Percentiles rank a stretch among this genome's conserved stretches.
Conservation (phyloP, 2,329 filamentous ascomycete species). For the Aspergillus ibericus region DNA sequence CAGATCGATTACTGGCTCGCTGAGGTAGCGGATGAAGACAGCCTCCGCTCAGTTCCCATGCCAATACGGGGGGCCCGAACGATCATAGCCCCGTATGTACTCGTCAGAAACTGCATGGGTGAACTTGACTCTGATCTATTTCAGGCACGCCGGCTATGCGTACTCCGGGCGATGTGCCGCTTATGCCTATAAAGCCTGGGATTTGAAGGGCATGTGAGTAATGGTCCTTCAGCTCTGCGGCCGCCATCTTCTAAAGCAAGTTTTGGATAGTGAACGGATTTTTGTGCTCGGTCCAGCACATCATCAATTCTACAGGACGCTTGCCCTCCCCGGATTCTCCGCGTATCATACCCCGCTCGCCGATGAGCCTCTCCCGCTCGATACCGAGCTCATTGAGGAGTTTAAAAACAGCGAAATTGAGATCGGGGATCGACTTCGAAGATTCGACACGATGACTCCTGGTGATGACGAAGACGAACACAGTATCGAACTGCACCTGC, state of each 20-base stretch:
- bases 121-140: constrained; percentile 13
- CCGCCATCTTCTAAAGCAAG: neutral
- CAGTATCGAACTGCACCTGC: constrained; percentile 94
- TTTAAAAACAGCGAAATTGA: constrained; percentile 32
- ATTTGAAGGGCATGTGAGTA: constrained; percentile 70
- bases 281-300: constrained; percentile 94
- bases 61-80: constrained; percentile 75
- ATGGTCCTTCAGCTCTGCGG: neutral
- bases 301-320: constrained; percentile 74
- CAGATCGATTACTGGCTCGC: constrained; percentile 76
- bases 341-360: constrained; percentile 48
- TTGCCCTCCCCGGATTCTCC: constrained; percentile 71
- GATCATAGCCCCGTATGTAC: constrained; percentile 85
- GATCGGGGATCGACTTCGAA: constrained; percentile 33
- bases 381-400: constrained; percentile 44
- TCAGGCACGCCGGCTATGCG: constrained; percentile 86
- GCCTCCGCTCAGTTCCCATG: constrained; percentile 54
- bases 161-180: constrained; percentile 92
- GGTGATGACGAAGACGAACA: constrained; percentile 78
- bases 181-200: constrained; percentile 88
- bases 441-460: constrained; percentile 58
- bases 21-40: constrained; percentile 65
- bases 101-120: neutral
- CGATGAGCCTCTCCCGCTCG: constrained; percentile 45
- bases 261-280: constrained; percentile 66